Base-by-base conservation (phyloP, 805 yeast species). In the Scheffersomyces ergatensis region DNA sequence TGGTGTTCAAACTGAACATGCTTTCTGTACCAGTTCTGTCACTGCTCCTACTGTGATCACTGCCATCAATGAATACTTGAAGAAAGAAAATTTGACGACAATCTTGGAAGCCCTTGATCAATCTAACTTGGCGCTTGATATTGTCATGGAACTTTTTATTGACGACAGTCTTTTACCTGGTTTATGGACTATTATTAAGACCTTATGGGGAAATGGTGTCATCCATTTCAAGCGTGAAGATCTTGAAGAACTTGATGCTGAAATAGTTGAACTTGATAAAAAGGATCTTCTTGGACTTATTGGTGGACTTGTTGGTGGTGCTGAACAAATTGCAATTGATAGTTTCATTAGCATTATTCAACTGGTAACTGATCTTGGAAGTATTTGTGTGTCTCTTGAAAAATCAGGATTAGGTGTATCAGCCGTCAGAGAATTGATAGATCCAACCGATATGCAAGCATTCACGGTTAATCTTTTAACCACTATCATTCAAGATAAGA, bases 371-470 rank as follows among this genome's bases (percentile, higher is more conserved):
- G 40, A 42, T 34, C 24, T 45, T 6, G 43, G 30, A 34, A 26
- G 38, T 5, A 30, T 46, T 26, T 41, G 42, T 36, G 41, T 26
- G 13, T 44, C 50, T 13, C 24, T 46, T 15, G 36, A 46, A 6
- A 44, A 46, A 38, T 46, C 50, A n/a, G 50, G 50, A n/a, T 37
- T 46, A 19, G 45, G 39, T n/a, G 37, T 45, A 15, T 46, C 50
- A 2, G 33, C 43, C 8, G 21, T 44, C 32, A 39, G 43, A 17
- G 48, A 45, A 30, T 36, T 36, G 15, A 26, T 46, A 6, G 34
- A 42, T 12, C 39, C 47, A 14, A 12, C 42, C 12, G 43, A 44
- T 33, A 47, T 47, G 25, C 39, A 41, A 38, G 17, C n/a, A 1
- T 46, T 46, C 18, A 29, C 42, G 11, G 46, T 38, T 16, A 25